Conservation (phyloP, 2,329 filamentous ascomycete species). For the Raffaelea ambrosiae region DNA sequence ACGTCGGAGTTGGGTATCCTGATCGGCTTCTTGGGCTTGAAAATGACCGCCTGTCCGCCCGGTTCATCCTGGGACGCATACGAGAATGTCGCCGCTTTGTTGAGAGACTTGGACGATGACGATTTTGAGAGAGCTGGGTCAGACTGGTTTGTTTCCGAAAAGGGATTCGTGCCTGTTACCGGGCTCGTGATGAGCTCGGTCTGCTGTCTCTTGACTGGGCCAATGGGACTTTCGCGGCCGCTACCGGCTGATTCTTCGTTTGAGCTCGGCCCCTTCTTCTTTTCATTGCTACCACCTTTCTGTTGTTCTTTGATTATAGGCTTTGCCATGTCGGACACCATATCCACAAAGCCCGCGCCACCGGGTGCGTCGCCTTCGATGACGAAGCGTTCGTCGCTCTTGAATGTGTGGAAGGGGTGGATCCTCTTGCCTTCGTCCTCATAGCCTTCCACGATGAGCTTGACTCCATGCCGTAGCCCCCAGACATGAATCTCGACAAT, state of each 20-base stretch:
- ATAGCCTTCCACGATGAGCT: constrained; percentile 76
- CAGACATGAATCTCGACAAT: constrained; percentile 84
- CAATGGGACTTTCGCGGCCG: background rate
- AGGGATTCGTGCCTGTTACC: background rate
- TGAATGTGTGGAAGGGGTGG: constrained; percentile 74
- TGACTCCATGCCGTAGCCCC: constrained; percentile 81
- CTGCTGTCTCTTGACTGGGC: constrained; percentile 5
- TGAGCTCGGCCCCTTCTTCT: background rate
- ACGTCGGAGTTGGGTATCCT: constrained; percentile 74
- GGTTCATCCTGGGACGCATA: constrained; percentile 27
- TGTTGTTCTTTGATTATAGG: background rate
- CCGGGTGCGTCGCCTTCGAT: constrained; percentile 50
- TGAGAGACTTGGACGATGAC: background rate
- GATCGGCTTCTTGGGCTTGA: constrained; percentile 61
- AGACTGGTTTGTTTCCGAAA: constrained; percentile 13
- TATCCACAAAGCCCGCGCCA: constrained; percentile 38
- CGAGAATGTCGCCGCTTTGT: constrained; percentile 1
- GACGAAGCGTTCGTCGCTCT: constrained; percentile 59
- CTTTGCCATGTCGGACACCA: constrained; percentile 44
- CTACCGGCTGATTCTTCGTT: background rate
- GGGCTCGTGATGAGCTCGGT: background rate
- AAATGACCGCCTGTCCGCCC: constrained; percentile 66
- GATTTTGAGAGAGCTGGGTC: background rate
- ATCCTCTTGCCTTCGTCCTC: constrained; percentile 85
- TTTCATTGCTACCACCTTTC: background rate